Conservation (phyloP, 176 grass and related monocot genomes). For the Phoenix roebelenii region DNA sequence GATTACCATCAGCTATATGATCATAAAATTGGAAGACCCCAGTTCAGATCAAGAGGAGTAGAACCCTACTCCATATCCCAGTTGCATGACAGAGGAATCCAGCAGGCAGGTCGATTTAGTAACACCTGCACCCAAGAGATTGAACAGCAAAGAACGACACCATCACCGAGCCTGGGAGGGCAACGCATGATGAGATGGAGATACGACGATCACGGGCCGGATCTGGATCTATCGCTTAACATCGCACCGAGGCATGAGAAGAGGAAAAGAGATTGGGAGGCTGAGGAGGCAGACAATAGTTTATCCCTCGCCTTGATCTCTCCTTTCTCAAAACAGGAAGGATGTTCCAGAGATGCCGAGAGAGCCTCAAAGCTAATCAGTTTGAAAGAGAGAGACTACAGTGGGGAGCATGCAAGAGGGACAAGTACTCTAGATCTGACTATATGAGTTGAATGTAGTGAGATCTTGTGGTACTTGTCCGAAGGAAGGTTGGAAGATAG, state of each 20-base stretch:
- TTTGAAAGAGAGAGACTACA: not conserved
- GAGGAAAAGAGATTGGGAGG: not conserved
- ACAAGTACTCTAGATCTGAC: conserved; percentile 20
- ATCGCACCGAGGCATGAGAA: conserved; percentile 7
- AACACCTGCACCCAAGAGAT: too few species aligned
- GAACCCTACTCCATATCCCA: too few species aligned
- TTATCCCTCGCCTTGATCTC: conserved; percentile 14
- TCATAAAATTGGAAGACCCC: too few species aligned
- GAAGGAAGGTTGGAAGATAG: not conserved
- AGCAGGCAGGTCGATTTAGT: too few species aligned
- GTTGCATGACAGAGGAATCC: not conserved
- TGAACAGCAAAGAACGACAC: too few species aligned
- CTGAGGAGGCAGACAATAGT: not conserved
- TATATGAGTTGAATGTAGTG: conserved; percentile 10
- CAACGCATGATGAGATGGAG: not conserved
- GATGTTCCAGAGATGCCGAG: not conserved
- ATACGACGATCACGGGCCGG: not conserved
- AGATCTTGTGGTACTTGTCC: conserved; percentile 21
- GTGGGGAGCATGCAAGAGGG: not conserved
- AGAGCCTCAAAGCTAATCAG: not conserved
- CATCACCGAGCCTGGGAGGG: not conserved
- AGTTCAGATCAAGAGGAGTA: too few species aligned
- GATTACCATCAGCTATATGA: too few species aligned
- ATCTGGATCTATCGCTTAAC: conserved; percentile 16
- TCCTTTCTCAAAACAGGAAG: not conserved